Base-by-base conservation (phyloP, 2,329 filamentous ascomycete species). In the Penicillium sp. region DNA sequence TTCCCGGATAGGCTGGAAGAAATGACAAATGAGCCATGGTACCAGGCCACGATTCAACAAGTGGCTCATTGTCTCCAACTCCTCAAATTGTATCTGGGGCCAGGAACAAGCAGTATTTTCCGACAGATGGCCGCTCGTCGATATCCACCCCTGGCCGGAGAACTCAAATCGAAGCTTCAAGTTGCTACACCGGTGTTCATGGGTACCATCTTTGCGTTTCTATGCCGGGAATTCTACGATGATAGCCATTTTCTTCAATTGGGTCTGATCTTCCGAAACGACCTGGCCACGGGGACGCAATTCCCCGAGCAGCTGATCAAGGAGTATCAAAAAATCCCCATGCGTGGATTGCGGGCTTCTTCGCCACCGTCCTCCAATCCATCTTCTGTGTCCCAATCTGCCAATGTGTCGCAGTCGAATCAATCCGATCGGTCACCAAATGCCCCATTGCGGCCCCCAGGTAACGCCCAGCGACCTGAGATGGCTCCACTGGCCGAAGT, bases 61-160 rank as follows among this genome's bases (percentile, higher is more conserved):
- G 70, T 80, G 11, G 57, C 68, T 13, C 40, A 49, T 0, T 75
- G 72, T 32, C 61, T 76, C n/a, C 40, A 52, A 2, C 57, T 64
- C 5, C 51, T 82, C 10, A 59, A 65, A 2, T 45, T 52, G 13
- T 49, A 59, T 11, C 76, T 72, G 71, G 16, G 42, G 59, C 59
- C 16, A 55, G 37, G 3, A 58, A 62, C 20, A 50, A 27, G 5
- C 14, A 29, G 11, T 9, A 22, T 33, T 11, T 29, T 18, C 5
- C 0, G 12, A 12, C 12, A 23, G n/a, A 13, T 31, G 22, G 62
- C 38, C 50, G 44, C 30, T 13, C 62, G 69, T 27, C 56, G 59
- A 2, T 75, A 70, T 47, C 79, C 79, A 3, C 73, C 78, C 4
- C 59, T 79, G n/a, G 68, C 76, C 22, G 66, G 70, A 36, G 79